Percentiles rank a stretch among this genome's conserved stretches.
Conservation (phyloP, 257 asterid species). For the Marsdenia floribunda region DNA sequence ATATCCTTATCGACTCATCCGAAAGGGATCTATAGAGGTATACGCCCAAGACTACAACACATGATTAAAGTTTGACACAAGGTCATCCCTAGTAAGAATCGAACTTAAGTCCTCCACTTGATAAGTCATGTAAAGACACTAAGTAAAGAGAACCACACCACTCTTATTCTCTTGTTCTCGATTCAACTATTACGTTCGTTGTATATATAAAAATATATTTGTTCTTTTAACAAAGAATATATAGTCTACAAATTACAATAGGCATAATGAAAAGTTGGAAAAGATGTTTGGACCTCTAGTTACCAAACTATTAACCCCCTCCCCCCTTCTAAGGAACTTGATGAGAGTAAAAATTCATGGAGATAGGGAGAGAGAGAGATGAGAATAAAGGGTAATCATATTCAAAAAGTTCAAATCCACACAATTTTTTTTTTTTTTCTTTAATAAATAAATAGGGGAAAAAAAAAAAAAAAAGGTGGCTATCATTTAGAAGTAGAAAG, state of each 20-base stretch:
- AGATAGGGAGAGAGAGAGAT: not conserved
- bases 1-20: no score
- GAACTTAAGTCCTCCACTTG: no score
- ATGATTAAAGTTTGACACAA: no score
- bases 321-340: not conserved
- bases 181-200: no score
- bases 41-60: no score
- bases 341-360: not conserved
- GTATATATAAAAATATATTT: no score
- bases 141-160: no score
- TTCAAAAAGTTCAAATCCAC: not conserved
- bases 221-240: not conserved
- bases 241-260: not conserved
- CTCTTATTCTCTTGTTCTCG: no score
- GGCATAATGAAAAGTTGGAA: not conserved
- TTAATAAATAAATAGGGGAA: not conserved
- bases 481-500: constrained; percentile 31
- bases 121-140: no score
- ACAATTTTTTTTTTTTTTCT: no score
- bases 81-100: no score
- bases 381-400: constrained; percentile 16
- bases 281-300: not conserved
- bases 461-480: constrained; percentile 5
- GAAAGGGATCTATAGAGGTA: no score
- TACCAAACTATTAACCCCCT: not conserved